These are phyloP conservation scores for Ophiocordyceps robertsii DNA, from an alignment of 2,329 filamentous ascomycete species.

Conservation along the genomic window DNA sequence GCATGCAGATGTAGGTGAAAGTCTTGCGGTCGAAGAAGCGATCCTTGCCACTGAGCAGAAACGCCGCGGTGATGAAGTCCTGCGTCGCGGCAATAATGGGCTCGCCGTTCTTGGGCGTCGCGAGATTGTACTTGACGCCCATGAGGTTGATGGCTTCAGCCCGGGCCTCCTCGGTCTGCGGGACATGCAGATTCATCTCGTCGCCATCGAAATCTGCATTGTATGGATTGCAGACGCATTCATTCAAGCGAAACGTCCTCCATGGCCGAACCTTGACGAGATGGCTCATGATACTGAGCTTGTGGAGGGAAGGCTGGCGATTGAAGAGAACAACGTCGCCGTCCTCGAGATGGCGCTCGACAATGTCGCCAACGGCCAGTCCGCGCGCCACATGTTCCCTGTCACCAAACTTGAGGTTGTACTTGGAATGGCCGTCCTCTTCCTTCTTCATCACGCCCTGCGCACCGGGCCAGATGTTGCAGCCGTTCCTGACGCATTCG, in stretches of 20 bases:
- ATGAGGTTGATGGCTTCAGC: constrained; percentile 93
- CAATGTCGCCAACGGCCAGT: constrained; percentile 71
- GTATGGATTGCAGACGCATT: constrained; percentile 96
- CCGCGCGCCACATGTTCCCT: constrained; percentile 58
- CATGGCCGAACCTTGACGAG: constrained; percentile 86
- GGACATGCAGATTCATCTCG: constrained; percentile 98
- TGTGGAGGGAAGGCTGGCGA: constrained; percentile 92
- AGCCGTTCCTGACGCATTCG: constrained; percentile 61
- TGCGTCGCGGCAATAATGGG: constrained; percentile 98
- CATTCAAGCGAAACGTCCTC: constrained; percentile 92
- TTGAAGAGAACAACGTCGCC: constrained; percentile 97
- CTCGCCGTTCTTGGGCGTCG: constrained; percentile 93
- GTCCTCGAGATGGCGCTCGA: constrained; percentile 90
- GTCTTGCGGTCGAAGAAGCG: constrained; percentile 80
- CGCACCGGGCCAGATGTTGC: constrained; percentile 73
- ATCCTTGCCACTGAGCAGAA: constrained; percentile 82
- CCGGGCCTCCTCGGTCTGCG: constrained; percentile 91
- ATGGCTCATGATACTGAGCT: constrained; percentile 96
- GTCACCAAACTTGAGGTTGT: constrained; percentile 63
- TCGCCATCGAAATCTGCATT: constrained; percentile 99
- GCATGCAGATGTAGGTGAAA: constrained; percentile 81
- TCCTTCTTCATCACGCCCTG: constrained; percentile 67
- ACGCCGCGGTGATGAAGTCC: constrained; percentile 96
- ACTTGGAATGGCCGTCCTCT: constrained; percentile 54
- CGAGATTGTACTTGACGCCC: constrained; percentile 94